Evolutionary conservation across 768 basidiomycete genomes (phyloP).

Genomic region (Fomitopsis serialis): DNA sequence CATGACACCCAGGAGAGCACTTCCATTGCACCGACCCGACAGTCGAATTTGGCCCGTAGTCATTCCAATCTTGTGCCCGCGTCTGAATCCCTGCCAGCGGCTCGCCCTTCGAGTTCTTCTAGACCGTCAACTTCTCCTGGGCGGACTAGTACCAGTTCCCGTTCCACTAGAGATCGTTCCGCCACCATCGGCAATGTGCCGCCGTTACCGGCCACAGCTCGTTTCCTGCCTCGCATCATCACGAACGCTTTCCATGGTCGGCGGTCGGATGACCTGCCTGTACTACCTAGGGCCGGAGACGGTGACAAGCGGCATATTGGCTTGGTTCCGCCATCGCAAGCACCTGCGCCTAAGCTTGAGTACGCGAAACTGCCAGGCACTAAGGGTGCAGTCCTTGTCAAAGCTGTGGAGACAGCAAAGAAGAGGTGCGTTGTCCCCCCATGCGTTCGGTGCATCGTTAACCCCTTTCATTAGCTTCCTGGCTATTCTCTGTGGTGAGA

Average conservation of each 20-base stretch:
- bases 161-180: conserved; percentile 7
- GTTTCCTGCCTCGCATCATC: conserved; percentile 69
- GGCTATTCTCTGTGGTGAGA: conserved; percentile 88
- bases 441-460: neutral
- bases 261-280: conserved; percentile 51
- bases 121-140: conserved; percentile 33
- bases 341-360: conserved; percentile 80
- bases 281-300: conserved; percentile 33
- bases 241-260: conserved; percentile 56
- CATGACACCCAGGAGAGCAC: conserved; percentile 14
- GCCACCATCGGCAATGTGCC: neutral
- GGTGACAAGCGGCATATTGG: conserved; percentile 29
- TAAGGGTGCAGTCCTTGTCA: conserved; percentile 77
- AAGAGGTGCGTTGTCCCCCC: conserved; percentile 54
- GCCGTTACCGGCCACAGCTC: conserved; percentile 30
- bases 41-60: conserved; percentile 16
- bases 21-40: neutral
- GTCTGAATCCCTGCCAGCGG: conserved; percentile 7
- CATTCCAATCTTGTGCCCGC: conserved; percentile 14
- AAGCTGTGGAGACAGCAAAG: conserved; percentile 84
- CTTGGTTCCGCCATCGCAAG: conserved; percentile 36
- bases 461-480: conserved; percentile 55
- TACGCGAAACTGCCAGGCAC: conserved; percentile 92
- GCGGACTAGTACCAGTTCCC: neutral
- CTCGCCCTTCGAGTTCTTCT: conserved; percentile 8